Evolutionary conservation across 2,329 filamentous ascomycete genomes (phyloP).

Genomic region (Cryphonectria nitschkei): DNA sequence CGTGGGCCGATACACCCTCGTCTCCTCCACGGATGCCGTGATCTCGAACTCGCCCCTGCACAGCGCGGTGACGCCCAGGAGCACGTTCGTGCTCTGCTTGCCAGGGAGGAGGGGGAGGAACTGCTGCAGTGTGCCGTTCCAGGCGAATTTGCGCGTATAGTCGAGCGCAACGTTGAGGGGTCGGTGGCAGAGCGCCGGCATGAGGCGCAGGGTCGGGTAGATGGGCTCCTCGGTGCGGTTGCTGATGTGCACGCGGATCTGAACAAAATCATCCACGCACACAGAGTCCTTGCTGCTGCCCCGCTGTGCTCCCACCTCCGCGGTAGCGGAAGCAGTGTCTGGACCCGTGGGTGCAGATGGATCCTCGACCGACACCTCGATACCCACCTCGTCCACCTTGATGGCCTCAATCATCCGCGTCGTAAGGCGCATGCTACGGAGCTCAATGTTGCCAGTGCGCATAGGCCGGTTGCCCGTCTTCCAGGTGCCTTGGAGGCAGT

Average conservation of each 20-base stretch:
- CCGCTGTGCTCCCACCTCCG: slow-evolving; percentile 27
- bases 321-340: slow-evolving; percentile 18
- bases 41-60: slow-evolving; percentile 84
- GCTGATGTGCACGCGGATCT: slow-evolving; percentile 69
- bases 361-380: slow-evolving; percentile 61
- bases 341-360: slow-evolving; percentile 28
- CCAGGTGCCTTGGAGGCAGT: slow-evolving; percentile 74
- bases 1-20: slow-evolving; percentile 53
- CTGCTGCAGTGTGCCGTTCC: slow-evolving; percentile 84
- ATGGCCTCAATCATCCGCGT: slow-evolving; percentile 82
- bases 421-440: slow-evolving; percentile 74
- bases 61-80: slow-evolving; percentile 73
- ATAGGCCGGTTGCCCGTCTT: slow-evolving; percentile 54
- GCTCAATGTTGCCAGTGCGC: slow-evolving; percentile 71
- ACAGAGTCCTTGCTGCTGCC: slow-evolving; percentile 37
- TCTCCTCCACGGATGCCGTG: slow-evolving; percentile 80
- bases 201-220: slow-evolving; percentile 72
- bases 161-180: slow-evolving; percentile 75
- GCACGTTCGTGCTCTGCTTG: slow-evolving; percentile 61
- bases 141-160: slow-evolving; percentile 78
- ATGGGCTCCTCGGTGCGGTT: slow-evolving; percentile 74
- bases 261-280: slow-evolving; percentile 66
- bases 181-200: slow-evolving; percentile 76
- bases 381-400: slow-evolving; percentile 76
- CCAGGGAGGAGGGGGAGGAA: slow-evolving; percentile 66